These are phyloP conservation scores for Kurtzmaniella quercitrusa DNA, from an alignment of 1,139 yeast genomes.

Conservation along the genomic window DNA sequence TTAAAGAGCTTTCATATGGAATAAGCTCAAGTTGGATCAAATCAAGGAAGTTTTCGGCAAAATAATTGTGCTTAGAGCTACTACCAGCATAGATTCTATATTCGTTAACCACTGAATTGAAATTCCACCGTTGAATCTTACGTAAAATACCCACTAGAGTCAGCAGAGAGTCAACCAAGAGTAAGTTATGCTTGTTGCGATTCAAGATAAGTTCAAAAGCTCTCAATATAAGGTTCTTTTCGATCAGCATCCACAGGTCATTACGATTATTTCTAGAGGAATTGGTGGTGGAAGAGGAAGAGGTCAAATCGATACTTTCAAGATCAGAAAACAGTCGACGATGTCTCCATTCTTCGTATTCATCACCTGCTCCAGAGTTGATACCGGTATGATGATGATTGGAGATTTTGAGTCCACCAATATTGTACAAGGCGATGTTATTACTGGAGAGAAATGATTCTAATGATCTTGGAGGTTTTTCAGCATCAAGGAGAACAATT, in stretches of 20 bases:
- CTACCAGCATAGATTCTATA: slow-evolving; percentile 66
- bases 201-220: slow-evolving; percentile 63
- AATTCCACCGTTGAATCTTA: slow-evolving; percentile 84
- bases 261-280: slow-evolving; percentile 21
- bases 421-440: slow-evolving; percentile 39
- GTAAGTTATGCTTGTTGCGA: slow-evolving; percentile 58
- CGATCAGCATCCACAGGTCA: slow-evolving; percentile 72
- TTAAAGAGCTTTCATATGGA: slow-evolving; percentile 25
- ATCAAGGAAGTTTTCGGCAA: slow-evolving; percentile 80
- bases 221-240: slow-evolving; percentile 50
- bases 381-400: slow-evolving; percentile 38
- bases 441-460: slow-evolving; percentile 43
- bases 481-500: slow-evolving; percentile 63
- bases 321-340: slow-evolving; percentile 2
- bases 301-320: slow-evolving; percentile 4
- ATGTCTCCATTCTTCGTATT: slow-evolving; percentile 12
- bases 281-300: too few species aligned
- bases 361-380: slow-evolving; percentile 16
- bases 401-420: slow-evolving; percentile 42
- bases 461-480: slow-evolving; percentile 59
- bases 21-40: slow-evolving; percentile 55
- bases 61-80: slow-evolving; percentile 69
- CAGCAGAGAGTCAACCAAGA: slow-evolving; percentile 77
- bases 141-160: slow-evolving; percentile 77
- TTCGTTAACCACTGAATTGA: slow-evolving; percentile 78